Conservation (phyloP, 495 filamentous ascomycete species). For the Lophium mytilinum region DNA sequence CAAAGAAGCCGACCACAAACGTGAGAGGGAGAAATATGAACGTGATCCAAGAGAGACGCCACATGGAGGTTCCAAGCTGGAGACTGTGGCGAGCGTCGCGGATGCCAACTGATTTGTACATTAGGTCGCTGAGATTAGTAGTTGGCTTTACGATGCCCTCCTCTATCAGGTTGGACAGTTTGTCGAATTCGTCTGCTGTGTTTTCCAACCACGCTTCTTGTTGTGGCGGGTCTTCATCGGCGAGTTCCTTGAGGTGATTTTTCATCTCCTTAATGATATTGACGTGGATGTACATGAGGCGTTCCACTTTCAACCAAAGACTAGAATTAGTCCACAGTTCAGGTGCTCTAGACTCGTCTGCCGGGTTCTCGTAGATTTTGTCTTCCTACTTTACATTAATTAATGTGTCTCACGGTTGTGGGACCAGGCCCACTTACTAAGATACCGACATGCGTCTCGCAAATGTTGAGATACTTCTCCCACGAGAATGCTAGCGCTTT, state of each 20-base stretch:
- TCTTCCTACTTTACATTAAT: conserved; percentile 34
- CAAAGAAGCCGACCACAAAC: conserved; percentile 45
- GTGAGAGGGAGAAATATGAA: conserved; percentile 50
- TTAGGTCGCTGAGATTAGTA: conserved; percentile 39
- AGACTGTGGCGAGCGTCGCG: conserved; percentile 45
- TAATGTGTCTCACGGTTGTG: background rate
- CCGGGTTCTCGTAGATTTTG: conserved; percentile 49
- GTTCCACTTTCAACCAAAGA: conserved; percentile 47
- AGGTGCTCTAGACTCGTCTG: conserved; percentile 47
- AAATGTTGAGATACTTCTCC: conserved; percentile 39
- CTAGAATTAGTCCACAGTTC: conserved; percentile 47
- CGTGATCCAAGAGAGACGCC: conserved; percentile 31
- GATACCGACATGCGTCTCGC: conserved; percentile 40
- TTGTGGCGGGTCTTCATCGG: conserved; percentile 17
- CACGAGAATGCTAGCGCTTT: conserved; percentile 39
- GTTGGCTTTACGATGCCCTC: conserved; percentile 47
- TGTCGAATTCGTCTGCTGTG: conserved; percentile 35
- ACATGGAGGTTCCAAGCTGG: conserved; percentile 43
- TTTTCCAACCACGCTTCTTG: conserved; percentile 38
- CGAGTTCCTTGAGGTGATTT: conserved; percentile 28
- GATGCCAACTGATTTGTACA: conserved; percentile 50
- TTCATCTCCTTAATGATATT: conserved; percentile 43
- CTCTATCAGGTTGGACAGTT: conserved; percentile 37
- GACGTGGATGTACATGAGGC: conserved; percentile 43
- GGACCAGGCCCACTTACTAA: conserved; percentile 19